Conservation (phyloP, 2,329 filamentous ascomycete genomes). For the Fusarium marasasianum region DNA sequence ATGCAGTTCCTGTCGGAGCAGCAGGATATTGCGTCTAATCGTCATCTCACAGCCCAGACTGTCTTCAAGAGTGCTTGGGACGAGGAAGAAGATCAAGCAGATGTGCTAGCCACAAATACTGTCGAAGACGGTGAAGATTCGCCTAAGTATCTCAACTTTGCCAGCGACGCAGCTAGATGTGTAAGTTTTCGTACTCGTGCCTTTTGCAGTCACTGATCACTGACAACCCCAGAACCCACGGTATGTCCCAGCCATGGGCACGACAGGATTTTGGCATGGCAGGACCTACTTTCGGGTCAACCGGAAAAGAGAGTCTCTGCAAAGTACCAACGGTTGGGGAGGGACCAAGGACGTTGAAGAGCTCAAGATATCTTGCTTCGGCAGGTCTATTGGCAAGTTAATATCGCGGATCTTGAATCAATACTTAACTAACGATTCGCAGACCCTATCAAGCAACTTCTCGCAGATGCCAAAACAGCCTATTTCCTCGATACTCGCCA, state of each 20-base stretch:
- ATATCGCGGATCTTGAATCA: neutral
- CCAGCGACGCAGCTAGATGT: constrained; percentile 63
- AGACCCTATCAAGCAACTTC: constrained; percentile 65
- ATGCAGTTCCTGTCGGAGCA: constrained; percentile 68
- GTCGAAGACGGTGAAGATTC: constrained; percentile 52
- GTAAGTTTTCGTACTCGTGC: constrained; percentile 42
- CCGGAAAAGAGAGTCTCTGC: constrained; percentile 56
- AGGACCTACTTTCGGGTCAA: constrained; percentile 60
- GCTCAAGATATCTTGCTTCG: constrained; percentile 64
- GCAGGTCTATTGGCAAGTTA: constrained; percentile 51
- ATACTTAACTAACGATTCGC: neutral
- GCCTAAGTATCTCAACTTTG: constrained; percentile 64
- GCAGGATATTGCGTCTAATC: constrained; percentile 60
- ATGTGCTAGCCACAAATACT: constrained; percentile 47
- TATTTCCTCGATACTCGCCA: constrained; percentile 63
- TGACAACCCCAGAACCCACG: constrained; percentile 52
- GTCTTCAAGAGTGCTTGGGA: constrained; percentile 65
- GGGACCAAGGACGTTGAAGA: constrained; percentile 62
- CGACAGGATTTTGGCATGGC: constrained; percentile 64
- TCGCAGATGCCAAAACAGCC: constrained; percentile 62
- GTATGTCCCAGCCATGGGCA: constrained; percentile 64
- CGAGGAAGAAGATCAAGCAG: constrained; percentile 58
- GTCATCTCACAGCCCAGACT: constrained; percentile 65
- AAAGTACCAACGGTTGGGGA: constrained; percentile 46
- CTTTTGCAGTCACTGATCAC: neutral